These are phyloP conservation scores for Colletotrichum aenigma DNA, from an alignment of 2,329 filamentous ascomycete species.

Conservation along the genomic window DNA sequence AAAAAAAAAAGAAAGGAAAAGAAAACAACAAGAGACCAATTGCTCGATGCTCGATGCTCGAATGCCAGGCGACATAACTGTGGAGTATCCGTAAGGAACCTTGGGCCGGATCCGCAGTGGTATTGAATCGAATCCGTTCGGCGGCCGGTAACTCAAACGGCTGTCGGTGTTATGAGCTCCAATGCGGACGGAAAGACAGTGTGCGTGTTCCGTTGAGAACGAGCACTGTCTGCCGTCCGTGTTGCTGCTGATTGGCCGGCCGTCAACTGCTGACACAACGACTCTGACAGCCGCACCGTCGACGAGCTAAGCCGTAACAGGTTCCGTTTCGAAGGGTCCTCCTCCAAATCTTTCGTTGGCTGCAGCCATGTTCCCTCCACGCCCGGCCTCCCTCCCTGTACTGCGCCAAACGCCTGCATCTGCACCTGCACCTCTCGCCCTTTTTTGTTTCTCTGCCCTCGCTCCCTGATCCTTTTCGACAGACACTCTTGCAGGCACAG, in stretches of 20 bases:
- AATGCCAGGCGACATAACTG: background rate
- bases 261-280: background rate
- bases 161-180: background rate
- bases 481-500: background rate
- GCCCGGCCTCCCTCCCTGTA: background rate
- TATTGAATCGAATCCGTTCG: background rate
- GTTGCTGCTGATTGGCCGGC: background rate
- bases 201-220: background rate
- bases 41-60: background rate
- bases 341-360: background rate
- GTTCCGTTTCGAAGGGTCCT: background rate
- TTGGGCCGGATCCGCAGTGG: slow-evolving; percentile 3
- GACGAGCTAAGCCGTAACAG: background rate
- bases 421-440: background rate
- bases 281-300: background rate
- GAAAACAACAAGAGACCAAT: background rate
- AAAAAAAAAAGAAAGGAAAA: background rate
- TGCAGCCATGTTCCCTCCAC: background rate
- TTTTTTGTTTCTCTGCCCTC: background rate
- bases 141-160: background rate
- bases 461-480: background rate
- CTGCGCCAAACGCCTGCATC: background rate
- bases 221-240: background rate
- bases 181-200: background rate
- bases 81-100: background rate